Evolutionary conservation across 805 yeast species (phyloP).

Genomic region (Hagleromyces aurorensis): DNA sequence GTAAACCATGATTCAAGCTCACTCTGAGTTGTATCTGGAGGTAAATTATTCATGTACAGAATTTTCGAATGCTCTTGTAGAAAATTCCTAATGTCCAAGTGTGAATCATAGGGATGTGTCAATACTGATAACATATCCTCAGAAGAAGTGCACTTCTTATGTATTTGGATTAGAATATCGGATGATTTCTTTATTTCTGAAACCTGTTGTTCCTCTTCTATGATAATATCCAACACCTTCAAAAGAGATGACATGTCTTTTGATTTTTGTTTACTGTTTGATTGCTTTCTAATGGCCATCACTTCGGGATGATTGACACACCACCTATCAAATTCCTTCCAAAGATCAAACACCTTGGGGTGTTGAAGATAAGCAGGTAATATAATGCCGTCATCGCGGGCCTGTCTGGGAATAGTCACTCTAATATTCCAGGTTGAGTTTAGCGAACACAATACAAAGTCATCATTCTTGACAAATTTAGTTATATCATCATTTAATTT

Average conservation of each 20-base stretch:
- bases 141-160: conserved; percentile 33
- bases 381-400: conserved; percentile 63
- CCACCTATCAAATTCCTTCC: conserved; percentile 67
- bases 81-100: conserved; percentile 64
- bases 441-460: conserved; percentile 59
- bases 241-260: conserved; percentile 8
- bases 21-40: conserved; percentile 80
- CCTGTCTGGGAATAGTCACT: conserved; percentile 73
- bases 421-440: conserved; percentile 62
- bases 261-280: conserved; percentile 3
- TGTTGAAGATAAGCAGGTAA: conserved; percentile 71
- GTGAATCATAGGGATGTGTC: conserved; percentile 67
- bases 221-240: conserved; percentile 9
- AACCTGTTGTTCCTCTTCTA: conserved; percentile 2
- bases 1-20: conserved; percentile 90
- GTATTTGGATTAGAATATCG: conserved; percentile 24
- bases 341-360: conserved; percentile 68
- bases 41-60: conserved; percentile 71
- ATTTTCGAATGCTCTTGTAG: conserved; percentile 66
- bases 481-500: conserved; percentile 45
- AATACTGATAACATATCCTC: conserved; percentile 49
- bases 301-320: conserved; percentile 48
- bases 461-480: conserved; percentile 35
- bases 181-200: conserved; percentile 15
- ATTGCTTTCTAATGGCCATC: conserved; percentile 9